phyloP scores from a whole-genome alignment of 441 rosid species.

The Kokia cookei region DNA sequence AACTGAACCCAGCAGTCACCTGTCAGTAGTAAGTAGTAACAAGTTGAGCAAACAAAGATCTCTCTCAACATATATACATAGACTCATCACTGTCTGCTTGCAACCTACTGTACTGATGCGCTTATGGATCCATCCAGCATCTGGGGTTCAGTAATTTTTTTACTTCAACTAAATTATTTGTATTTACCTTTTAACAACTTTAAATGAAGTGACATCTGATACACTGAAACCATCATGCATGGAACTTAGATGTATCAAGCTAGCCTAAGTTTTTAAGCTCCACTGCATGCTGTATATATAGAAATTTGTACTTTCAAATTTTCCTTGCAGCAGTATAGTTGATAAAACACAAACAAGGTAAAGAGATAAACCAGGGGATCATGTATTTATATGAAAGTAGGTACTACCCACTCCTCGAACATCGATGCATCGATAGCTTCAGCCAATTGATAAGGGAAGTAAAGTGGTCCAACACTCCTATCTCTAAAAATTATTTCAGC shows the following conservation, averaged over 20 bases:
- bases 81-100: not conserved
- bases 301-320: not conserved
- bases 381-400: not conserved
- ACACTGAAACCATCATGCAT: too few relatives aligned
- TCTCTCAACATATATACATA: not conserved
- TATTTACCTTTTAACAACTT: too few relatives aligned
- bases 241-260: too few relatives aligned
- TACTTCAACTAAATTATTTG: too few relatives aligned
- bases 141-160: too few relatives aligned
- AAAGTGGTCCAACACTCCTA: constrained; percentile 12
- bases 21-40: not conserved
- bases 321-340: too few relatives aligned
- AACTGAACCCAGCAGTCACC: not conserved
- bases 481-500: not conserved
- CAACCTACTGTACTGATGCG: not conserved
- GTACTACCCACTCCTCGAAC: not conserved
- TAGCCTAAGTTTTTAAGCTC: not conserved
- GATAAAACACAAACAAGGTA: not conserved
- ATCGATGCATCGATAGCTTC: not conserved
- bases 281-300: constrained; percentile 1
- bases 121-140: too few relatives aligned
- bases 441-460: constrained; percentile 4
- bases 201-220: too few relatives aligned
- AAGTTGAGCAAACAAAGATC: constrained; percentile 10
- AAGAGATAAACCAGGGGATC: not conserved